Evolutionary conservation across 306 rosid genomes (phyloP).

Genomic region (Vachellia collinsii): DNA sequence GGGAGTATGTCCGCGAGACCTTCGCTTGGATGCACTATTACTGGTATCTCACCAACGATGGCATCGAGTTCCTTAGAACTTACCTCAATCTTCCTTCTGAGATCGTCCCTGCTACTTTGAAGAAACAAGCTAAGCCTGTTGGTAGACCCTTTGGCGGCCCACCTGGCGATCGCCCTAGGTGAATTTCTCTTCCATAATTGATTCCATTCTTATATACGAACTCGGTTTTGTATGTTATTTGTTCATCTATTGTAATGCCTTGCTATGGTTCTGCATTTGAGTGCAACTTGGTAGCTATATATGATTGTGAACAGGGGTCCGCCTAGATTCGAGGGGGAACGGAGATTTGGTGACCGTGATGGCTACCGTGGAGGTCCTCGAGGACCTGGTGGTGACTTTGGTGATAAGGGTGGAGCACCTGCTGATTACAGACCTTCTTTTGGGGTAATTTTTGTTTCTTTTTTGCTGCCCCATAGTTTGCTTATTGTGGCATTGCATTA

Average conservation of each 20-base stretch:
- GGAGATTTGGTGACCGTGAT: constrained; percentile 80
- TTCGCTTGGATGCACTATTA: constrained; percentile 96
- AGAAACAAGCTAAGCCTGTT: constrained; percentile 72
- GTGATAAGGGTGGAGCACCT: constrained; percentile 83
- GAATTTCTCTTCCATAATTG: not conserved
- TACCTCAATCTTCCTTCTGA: constrained; percentile 89
- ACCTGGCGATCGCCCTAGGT: constrained; percentile 85
- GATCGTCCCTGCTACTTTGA: constrained; percentile 87
- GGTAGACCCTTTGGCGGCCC: constrained; percentile 81
- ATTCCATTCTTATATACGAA: not conserved
- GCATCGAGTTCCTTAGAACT: constrained; percentile 80
- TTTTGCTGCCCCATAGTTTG: too few species aligned
- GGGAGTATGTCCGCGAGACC: constrained; percentile 81
- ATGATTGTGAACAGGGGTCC: constrained; percentile 65
- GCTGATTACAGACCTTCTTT: constrained; percentile 76
- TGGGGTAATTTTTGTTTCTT: constrained; percentile 45
- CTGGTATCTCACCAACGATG: constrained; percentile 89
- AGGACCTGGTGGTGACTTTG: constrained; percentile 69
- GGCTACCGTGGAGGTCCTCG: constrained; percentile 83
- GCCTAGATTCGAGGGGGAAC: constrained; percentile 65
- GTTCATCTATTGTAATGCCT: not conserved
- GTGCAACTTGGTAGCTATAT: not conserved
- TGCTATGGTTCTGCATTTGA: not conserved
- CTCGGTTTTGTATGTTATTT: not conserved
- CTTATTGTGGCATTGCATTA: too few species aligned